Evolutionary conservation across 2,329 filamentous ascomycete genomes (phyloP), one percentile per base, ranked within the genome.

Genomic region (Aureobasidium sp.): DNA sequence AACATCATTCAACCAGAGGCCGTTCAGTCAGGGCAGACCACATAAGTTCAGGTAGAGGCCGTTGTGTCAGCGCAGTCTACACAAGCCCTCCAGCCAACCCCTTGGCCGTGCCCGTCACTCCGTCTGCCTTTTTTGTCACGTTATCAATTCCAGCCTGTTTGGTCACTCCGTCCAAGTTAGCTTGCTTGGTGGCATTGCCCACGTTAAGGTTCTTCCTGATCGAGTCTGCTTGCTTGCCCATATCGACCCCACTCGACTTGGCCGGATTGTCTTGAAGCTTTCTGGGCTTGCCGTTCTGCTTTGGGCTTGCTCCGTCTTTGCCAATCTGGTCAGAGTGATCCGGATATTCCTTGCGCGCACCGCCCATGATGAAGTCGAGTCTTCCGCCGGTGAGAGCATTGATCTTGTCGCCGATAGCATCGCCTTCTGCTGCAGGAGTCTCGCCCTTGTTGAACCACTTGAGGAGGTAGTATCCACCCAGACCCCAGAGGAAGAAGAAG

Each of bases 401-500:
- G 19, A 78, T 66, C 61, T 72, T 73, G 62, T 77, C 74, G n/a
- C 75, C 75, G 40, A 77, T 74, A 0, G 73, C 68, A 7, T 67
- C 64, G 11, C 72, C 71, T 22, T 71, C 68, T 14, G 66, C 62
- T 15, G 71, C 68, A 8, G 68, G 66, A 1, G 45, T 50, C 14
- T 58, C 62, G 40, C 69, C 68, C n/a, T 70, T 65, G 65, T 72
- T 73, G 67, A 72, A 68, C 74, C 75, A 77, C 56, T 75, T 75
- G 40, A 79, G 69, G 44, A 79, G 67, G 64, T 77, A 72, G 70
- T 85, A 91, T 52, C 80, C 81, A 15, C 79, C 82, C 9, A 88
- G 75, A 8, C 81, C 85, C 84, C 86, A 89, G 19, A 82, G 73
- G 83, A 89, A 93, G 64, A 87, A 74, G 63, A 86, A 80, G 0